Percentiles rank a stretch among this genome's conserved stretches.
Conservation (phyloP, 2,329 filamentous ascomycete genomes). For the Teratosphaeria viscida region DNA sequence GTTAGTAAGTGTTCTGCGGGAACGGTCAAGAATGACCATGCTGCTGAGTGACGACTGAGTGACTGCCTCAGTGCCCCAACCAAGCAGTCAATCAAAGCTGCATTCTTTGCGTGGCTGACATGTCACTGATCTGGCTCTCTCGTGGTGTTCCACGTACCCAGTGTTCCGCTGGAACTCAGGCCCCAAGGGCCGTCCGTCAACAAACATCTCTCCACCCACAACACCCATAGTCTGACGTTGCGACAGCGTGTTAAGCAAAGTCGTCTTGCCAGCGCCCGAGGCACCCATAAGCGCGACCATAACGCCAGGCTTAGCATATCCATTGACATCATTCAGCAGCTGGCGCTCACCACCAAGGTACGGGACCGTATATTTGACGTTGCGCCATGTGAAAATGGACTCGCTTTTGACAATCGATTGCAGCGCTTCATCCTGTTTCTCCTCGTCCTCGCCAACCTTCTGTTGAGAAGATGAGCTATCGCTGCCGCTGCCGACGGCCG, state of each 20-base stretch:
- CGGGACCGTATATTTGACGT: conserved; percentile 63
- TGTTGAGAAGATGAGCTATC: conserved; percentile 21
- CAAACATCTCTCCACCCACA: conserved; percentile 59
- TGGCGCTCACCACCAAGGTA: conserved; percentile 53
- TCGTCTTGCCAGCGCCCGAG: conserved; percentile 75
- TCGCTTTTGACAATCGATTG: conserved; percentile 46
- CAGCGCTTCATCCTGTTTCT: conserved; percentile 32
- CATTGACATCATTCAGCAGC: conserved; percentile 59
- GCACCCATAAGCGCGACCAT: conserved; percentile 76
- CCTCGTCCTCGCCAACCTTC: conserved; percentile 18
- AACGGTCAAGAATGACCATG: too few species aligned
- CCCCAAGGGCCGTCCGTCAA: conserved; percentile 53
- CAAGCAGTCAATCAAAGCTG: too few species aligned
- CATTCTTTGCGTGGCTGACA: too few species aligned
- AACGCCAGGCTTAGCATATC: conserved; percentile 68
- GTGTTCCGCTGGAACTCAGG: conserved; percentile 58
- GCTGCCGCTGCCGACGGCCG: conserved; percentile 19
- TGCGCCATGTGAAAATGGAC: conserved; percentile 59
- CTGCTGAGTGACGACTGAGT: too few species aligned
- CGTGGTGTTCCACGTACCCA: conserved; percentile 27
- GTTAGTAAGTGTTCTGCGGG: too few species aligned
- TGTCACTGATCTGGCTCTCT: too few species aligned
- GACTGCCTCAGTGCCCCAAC: too few species aligned
- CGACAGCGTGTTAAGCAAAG: conserved; percentile 65
- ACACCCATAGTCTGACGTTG: conserved; percentile 60